Evolutionary conservation across 108 stramenopile genomes (phyloP).

Genomic region (Cyclotella cryptica): DNA sequence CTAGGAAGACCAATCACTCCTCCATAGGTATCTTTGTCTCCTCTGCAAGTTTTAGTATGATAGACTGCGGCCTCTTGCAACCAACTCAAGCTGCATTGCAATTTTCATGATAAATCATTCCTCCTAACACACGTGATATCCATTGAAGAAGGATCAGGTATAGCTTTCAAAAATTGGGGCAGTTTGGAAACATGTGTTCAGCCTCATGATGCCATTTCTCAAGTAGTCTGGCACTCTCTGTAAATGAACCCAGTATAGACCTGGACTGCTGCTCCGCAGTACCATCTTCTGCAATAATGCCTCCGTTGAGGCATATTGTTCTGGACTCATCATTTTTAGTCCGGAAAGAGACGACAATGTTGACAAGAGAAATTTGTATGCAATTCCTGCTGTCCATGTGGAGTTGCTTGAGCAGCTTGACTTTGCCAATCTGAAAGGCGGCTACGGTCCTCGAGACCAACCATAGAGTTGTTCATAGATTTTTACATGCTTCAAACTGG

Average conservation of each 20-base stretch:
- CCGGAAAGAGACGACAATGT: slow-evolving; percentile 2
- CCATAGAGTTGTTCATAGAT: slow-evolving; percentile 15
- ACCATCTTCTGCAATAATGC: slow-evolving; percentile 22
- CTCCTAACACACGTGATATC: not conserved
- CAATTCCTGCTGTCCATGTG: slow-evolving; percentile 25
- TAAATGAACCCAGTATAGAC: slow-evolving; percentile 12
- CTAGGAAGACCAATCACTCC: not conserved
- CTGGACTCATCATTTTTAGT: slow-evolving; percentile 10
- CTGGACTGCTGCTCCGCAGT: slow-evolving; percentile 17
- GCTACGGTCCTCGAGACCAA: slow-evolving; percentile 8
- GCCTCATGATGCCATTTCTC: slow-evolving; percentile 9
- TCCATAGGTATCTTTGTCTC: not conserved
- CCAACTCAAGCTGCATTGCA: slow-evolving; percentile 2
- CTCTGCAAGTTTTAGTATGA: not conserved
- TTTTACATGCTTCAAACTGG: slow-evolving; percentile 14
- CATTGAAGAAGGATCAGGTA: not conserved
- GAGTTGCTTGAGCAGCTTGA: slow-evolving; percentile 9
- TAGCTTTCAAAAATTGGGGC: not conserved
- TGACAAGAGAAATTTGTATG: not conserved
- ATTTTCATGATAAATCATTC: not conserved
- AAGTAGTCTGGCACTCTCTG: slow-evolving; percentile 8
- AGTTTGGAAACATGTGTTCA: slow-evolving; percentile 14
- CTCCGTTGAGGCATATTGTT: slow-evolving; percentile 11
- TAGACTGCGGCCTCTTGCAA: not conserved
- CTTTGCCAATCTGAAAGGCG: slow-evolving; percentile 27